phyloP scores from a whole-genome alignment of 2,329 filamentous ascomycete species.

The Lecanicillium sp. region DNA sequence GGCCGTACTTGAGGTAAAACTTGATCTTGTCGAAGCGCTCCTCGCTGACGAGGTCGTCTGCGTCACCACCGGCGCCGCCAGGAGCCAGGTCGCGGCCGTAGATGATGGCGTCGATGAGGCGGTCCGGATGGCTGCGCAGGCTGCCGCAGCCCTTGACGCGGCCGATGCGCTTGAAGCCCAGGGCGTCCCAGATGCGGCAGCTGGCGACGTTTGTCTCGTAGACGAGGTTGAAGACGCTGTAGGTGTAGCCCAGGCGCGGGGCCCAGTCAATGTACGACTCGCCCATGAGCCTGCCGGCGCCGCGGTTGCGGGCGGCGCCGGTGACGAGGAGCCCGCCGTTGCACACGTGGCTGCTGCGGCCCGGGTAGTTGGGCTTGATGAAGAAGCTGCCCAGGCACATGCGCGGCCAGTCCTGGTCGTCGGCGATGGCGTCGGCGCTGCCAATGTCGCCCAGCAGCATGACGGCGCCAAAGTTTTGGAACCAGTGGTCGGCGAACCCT shows the following conservation, averaged over 20 bases:
- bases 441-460: slow-evolving; percentile 76
- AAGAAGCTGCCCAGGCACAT: slow-evolving; percentile 86
- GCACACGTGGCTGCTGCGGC: slow-evolving; percentile 83
- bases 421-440: slow-evolving; percentile 47
- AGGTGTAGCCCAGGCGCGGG: slow-evolving; percentile 75
- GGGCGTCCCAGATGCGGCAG: slow-evolving; percentile 83
- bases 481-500: slow-evolving; percentile 78
- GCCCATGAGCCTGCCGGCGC: slow-evolving; percentile 68
- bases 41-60: slow-evolving; percentile 81
- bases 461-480: slow-evolving; percentile 80
- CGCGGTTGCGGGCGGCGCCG: slow-evolving; percentile 63
- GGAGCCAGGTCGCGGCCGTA: slow-evolving; percentile 59
- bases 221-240: slow-evolving; percentile 89
- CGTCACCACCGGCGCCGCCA: slow-evolving; percentile 41
- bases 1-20: slow-evolving; percentile 90
- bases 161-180: slow-evolving; percentile 89
- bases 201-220: slow-evolving; percentile 91
- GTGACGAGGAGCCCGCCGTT: slow-evolving; percentile 77
- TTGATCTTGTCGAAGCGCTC: slow-evolving; percentile 98
- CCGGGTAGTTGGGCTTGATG: slow-evolving; percentile 90
- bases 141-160: slow-evolving; percentile 67
- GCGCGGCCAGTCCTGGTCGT: slow-evolving; percentile 67
- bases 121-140: slow-evolving; percentile 60
- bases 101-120: slow-evolving; percentile 68
- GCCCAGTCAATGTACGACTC: slow-evolving; percentile 73